phyloP scores from a whole-genome alignment of 768 basidiomycete genomes.

The Boletus rubescentipes region DNA sequence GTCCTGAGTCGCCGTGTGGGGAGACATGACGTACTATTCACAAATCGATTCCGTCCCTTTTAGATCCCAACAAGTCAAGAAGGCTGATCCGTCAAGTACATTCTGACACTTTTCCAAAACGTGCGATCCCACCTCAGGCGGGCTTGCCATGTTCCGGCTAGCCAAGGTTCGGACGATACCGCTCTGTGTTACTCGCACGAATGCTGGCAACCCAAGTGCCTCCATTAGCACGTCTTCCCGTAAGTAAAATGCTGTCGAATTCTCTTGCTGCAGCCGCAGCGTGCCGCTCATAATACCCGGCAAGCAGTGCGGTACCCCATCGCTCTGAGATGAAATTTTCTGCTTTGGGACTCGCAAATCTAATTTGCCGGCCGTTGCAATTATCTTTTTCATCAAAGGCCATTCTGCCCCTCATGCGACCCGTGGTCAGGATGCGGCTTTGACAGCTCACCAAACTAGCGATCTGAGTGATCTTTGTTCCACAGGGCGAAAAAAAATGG shows the following conservation, averaged over 20 bases:
- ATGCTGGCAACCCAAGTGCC: conserved; percentile 15
- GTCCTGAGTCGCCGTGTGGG: conserved; percentile 22
- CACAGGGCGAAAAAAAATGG: conserved; percentile 23
- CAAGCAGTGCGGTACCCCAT: neutral
- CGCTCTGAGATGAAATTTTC: conserved; percentile 19
- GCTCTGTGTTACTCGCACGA: conserved; percentile 17
- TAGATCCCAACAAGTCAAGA: conserved; percentile 4
- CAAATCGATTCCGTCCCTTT: conserved; percentile 6
- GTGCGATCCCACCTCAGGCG: neutral
- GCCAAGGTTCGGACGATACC: conserved; percentile 14
- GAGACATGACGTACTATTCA: conserved; percentile 23
- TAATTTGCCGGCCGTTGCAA: conserved; percentile 14
- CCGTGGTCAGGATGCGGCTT: conserved; percentile 8
- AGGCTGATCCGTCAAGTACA: conserved; percentile 9
- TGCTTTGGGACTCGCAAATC: conserved; percentile 16
- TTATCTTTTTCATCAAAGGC: conserved; percentile 16
- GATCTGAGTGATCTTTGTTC: conserved; percentile 21
- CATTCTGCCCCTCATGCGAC: conserved; percentile 1
- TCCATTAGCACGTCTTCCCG: conserved; percentile 14
- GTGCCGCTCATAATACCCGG: conserved; percentile 12
- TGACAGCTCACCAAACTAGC: conserved; percentile 13
- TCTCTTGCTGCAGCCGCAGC: conserved; percentile 14
- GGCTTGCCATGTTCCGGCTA: conserved; percentile 11
- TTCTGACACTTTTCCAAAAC: conserved; percentile 8
- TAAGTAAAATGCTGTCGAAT: conserved; percentile 18